Base-by-base conservation (phyloP, 2,329 filamentous ascomycete species). In the Aspergillus hortae region DNA sequence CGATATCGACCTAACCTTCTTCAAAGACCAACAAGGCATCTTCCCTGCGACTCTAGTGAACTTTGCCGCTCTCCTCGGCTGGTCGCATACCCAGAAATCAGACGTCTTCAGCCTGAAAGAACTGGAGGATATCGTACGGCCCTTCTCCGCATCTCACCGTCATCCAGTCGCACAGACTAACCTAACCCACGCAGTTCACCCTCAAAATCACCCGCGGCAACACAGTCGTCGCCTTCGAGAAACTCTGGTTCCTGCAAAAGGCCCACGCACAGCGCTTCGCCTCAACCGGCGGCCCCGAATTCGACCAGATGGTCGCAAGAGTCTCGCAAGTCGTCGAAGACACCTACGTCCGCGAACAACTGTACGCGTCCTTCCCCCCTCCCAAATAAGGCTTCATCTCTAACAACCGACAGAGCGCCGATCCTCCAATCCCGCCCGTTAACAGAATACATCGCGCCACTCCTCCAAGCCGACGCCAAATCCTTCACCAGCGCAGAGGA, bases 151-250 rank as follows among this genome's bases (percentile, higher is more conserved):
- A 27, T 32, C 19, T 19, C 19, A 19, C 19, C 2, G 19, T 9
- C 6, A 33, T 17, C 15, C 21, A 6, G 12, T 11, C 21, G 17
- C 27, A 25, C 6, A 48, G 6, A 9, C 48, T 51, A 49, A 21
- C 41, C 17, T 9, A 30, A 36, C 45, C 17, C 47, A 17, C 41
- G 14, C 54, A 90, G 82, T 92, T 96, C 67, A 84, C 86, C 43
- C 79, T 95, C 58, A 91, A 90, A 65, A 95, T 96, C 72, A 97
- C 91, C 3, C 89, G 88, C 61, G 92, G 92, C 9, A 92, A 96
- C 67, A 90, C 92, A 6, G 87, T 88, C 12, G 89, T 96, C 15
- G 85, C 88, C 17, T 81, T 86, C 46, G 83, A 85, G 45, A 99
- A 97, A 67, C 80, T 97, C 14, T 81, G 83, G 61, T 90, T 86